Evolutionary conservation across 2,329 filamentous ascomycete species (phyloP).

Genomic region (Fusarium nematophilum): DNA sequence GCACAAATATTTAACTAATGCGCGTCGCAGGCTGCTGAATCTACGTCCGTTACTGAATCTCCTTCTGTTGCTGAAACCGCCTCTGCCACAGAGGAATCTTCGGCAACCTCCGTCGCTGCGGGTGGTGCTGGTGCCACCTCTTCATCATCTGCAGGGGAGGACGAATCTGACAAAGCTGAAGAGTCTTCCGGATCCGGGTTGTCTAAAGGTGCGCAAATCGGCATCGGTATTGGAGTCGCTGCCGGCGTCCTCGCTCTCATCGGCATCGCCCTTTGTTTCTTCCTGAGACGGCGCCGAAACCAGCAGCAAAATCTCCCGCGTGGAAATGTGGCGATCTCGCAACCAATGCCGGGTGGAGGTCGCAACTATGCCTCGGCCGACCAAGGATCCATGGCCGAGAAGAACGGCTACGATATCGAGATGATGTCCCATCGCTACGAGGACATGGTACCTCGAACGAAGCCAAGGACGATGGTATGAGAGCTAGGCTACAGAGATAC

Average conservation of each 20-base stretch:
- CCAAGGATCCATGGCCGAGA: conserved; percentile 50
- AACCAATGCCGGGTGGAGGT: conserved; percentile 61
- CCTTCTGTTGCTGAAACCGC: conserved; percentile 27
- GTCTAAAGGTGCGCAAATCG: conserved; percentile 56
- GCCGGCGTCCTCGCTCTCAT: conserved; percentile 55
- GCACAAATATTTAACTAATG: conserved; percentile 5
- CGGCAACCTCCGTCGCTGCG: conserved; percentile 24
- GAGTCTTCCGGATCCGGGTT: conserved; percentile 33
- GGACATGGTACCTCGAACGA: conserved; percentile 65
- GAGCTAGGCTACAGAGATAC: conserved; percentile 1
- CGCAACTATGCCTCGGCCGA: conserved; percentile 51
- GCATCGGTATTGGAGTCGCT: conserved; percentile 61
- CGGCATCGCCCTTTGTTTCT: conserved; percentile 53
- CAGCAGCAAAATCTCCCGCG: conserved; percentile 46
- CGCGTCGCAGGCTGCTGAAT: conserved; percentile 21
- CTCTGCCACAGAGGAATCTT: conserved; percentile 27
- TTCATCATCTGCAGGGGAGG: conserved; percentile 17
- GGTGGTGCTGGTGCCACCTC: conserved; percentile 27
- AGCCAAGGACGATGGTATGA: conserved; percentile 59
- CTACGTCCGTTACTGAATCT: conserved; percentile 9
- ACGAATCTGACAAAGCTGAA: conserved; percentile 27
- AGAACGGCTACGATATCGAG: conserved; percentile 60
- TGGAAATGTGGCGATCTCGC: conserved; percentile 59
- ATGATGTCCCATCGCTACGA: conserved; percentile 66
- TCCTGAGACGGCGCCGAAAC: conserved; percentile 42